Conservation (phyloP, 2,329 filamentous ascomycete species). For the Cephalotrichum gorgonifer region DNA sequence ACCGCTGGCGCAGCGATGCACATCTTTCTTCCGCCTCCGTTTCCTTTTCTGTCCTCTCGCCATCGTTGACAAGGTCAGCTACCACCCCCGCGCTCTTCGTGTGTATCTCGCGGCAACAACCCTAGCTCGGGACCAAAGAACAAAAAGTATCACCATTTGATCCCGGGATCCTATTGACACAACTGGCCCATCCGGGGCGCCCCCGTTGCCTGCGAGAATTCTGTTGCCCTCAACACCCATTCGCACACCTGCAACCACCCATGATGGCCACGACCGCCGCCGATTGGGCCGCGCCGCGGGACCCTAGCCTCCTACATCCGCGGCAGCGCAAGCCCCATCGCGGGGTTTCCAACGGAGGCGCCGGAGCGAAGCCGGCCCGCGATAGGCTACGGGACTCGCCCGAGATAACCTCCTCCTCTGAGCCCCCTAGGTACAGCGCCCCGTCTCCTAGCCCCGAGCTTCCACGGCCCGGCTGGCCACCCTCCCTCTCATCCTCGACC, state of each 20-base stretch:
- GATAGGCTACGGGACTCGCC: constrained; percentile 1
- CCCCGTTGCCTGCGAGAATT: too few relatives aligned
- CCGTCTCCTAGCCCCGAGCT: background rate
- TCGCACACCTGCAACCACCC: background rate
- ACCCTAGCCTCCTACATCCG: background rate
- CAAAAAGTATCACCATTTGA: too few relatives aligned
- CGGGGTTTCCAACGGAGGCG: background rate
- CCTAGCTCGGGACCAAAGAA: too few relatives aligned
- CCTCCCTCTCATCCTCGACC: background rate
- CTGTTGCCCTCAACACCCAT: too few relatives aligned
- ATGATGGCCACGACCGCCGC: background rate
- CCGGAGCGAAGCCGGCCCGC: background rate
- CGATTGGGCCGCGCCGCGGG: background rate
- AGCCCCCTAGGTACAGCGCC: background rate
- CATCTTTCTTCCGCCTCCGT: too few relatives aligned
- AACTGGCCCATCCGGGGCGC: too few relatives aligned
- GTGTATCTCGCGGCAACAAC: too few relatives aligned
- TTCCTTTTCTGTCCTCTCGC: too few relatives aligned
- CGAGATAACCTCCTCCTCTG: background rate
- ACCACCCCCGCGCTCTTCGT: too few relatives aligned
- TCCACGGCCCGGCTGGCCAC: background rate
- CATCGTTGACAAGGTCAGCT: too few relatives aligned
- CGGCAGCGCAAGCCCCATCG: background rate
- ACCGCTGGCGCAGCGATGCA: too few relatives aligned
- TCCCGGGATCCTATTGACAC: too few relatives aligned